These are phyloP conservation scores for Ophiognomonia clavigignenti-juglandacearum DNA, from an alignment of 2,329 filamentous ascomycete species.

Conservation along the genomic window DNA sequence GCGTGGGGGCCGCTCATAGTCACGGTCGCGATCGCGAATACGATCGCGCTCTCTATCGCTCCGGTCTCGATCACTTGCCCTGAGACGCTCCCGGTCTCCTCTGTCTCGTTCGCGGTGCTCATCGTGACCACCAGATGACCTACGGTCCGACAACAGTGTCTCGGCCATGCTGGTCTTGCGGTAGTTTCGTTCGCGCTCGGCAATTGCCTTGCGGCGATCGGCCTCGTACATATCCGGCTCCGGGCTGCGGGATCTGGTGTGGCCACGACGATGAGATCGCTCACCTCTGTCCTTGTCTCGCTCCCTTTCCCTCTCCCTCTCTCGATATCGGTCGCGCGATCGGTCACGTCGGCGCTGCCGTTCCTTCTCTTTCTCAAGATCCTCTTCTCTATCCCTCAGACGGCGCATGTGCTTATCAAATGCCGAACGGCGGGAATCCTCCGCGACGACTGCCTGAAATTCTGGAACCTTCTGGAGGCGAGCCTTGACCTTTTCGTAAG, in stretches of 20 bases:
- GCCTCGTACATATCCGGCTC: conserved; percentile 93
- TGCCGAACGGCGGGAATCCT: conserved; percentile 75
- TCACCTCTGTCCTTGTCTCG: conserved; percentile 48
- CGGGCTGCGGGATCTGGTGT: conserved; percentile 68
- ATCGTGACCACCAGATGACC: conserved; percentile 41
- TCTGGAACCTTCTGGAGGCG: conserved; percentile 78
- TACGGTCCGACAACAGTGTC: conserved; percentile 52
- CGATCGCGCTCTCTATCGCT: conserved; percentile 30
- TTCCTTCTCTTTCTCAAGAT: conserved; percentile 62
- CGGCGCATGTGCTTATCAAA: conserved; percentile 92
- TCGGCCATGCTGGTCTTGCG: conserved; percentile 72
- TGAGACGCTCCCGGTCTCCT: conserved; percentile 35
- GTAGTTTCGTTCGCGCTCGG: conserved; percentile 90
- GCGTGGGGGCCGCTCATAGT: conserved; percentile 46
- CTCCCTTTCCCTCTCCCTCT: conserved; percentile 44
- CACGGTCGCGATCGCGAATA: conserved; percentile 35
- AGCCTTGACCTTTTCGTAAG: conserved; percentile 81
- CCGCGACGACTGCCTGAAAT: conserved; percentile 75
- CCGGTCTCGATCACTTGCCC: conserved; percentile 28
- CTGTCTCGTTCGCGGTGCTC: conserved; percentile 32
- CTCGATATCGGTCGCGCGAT: conserved; percentile 42
- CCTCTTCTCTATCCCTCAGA: conserved; percentile 86
- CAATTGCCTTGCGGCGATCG: conserved; percentile 87
- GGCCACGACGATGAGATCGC: conserved; percentile 56
- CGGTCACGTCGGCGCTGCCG: conserved; percentile 50